A percentile compares a stretch with the other conserved stretches of the same genome.
Conservation (phyloP, 2,329 filamentous ascomycete genomes). For the Rugonectria rugulosa region DNA sequence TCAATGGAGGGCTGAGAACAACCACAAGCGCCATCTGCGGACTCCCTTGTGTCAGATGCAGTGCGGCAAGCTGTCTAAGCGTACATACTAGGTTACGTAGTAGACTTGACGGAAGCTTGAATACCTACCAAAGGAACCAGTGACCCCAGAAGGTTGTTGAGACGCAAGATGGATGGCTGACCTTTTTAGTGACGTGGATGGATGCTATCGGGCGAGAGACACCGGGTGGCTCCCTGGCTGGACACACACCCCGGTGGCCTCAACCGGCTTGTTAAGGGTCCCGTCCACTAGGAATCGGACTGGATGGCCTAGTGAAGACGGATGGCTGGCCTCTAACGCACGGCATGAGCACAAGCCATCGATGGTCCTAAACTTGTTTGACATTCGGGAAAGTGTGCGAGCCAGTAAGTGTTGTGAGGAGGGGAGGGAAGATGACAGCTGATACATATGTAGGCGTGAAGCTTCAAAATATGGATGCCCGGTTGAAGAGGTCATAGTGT, state of each 20-base stretch:
- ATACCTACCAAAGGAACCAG: slow-evolving; percentile 2
- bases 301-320: slow-evolving; percentile 15
- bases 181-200: slow-evolving; percentile 29
- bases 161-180: slow-evolving; percentile 19
- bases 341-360: slow-evolving; percentile 18
- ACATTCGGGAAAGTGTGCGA: background rate
- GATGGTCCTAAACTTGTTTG: background rate
- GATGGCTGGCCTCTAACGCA: slow-evolving; percentile 9
- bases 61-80: slow-evolving; percentile 8
- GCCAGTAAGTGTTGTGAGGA: too few relatives aligned
- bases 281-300: slow-evolving; percentile 28
- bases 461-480: background rate
- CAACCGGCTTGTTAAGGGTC: slow-evolving; percentile 21
- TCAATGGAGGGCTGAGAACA: too few relatives aligned
- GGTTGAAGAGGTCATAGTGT: slow-evolving; percentile 8
- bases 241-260: slow-evolving; percentile 17
- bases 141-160: slow-evolving; percentile 16
- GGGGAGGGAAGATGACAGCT: slow-evolving; percentile 2
- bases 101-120: slow-evolving; percentile 3
- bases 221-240: slow-evolving; percentile 21
- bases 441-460: slow-evolving; percentile 2
- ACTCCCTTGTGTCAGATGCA: slow-evolving; percentile 11
- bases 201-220: slow-evolving; percentile 26
- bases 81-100: background rate
- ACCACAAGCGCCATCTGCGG: too few relatives aligned